Conservation (phyloP, 2,329 filamentous ascomycete genomes). For the Aspergillus pseudoterreus region DNA sequence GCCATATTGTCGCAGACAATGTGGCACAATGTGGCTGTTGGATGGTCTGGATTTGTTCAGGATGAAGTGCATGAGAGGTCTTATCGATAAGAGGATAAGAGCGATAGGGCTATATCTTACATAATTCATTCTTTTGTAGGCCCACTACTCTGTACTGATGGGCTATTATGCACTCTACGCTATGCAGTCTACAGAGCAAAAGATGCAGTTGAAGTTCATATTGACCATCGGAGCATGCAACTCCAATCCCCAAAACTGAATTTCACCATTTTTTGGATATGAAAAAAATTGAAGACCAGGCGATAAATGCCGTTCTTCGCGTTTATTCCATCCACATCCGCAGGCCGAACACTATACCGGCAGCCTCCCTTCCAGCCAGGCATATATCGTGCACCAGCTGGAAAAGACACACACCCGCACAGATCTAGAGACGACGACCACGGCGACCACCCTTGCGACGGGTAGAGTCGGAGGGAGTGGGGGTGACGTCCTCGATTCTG, state of each 20-base stretch:
- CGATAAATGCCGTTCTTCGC: constrained; percentile 50
- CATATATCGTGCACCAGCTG: constrained; percentile 23
- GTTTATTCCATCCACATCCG: constrained; percentile 49
- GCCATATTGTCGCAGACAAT: no score
- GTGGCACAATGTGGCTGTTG: no score
- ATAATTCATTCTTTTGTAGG: no score
- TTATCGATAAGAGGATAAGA: no score
- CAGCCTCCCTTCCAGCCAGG: constrained; percentile 32
- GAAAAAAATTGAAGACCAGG: constrained; percentile 50
- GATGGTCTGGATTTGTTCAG: no score
- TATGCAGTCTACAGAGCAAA: not conserved
- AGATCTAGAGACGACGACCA: constrained; percentile 97
- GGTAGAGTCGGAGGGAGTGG: constrained; percentile 97
- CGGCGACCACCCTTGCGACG: constrained; percentile 99
- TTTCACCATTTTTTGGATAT: constrained; percentile 25
- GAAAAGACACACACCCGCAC: constrained; percentile 31
- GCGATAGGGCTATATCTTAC: no score
- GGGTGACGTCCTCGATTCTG: constrained; percentile 98
- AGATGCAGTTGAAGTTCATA: constrained; percentile 16
- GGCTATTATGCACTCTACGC: not conserved
- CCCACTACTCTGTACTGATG: no score
- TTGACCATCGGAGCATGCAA: constrained; percentile 20
- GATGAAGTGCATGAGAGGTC: no score
- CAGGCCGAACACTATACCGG: constrained; percentile 29
- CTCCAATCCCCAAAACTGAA: constrained; percentile 22